Conservation (phyloP, 192 early-diverging fungal genomes). For the Mortierella alpina region DNA sequence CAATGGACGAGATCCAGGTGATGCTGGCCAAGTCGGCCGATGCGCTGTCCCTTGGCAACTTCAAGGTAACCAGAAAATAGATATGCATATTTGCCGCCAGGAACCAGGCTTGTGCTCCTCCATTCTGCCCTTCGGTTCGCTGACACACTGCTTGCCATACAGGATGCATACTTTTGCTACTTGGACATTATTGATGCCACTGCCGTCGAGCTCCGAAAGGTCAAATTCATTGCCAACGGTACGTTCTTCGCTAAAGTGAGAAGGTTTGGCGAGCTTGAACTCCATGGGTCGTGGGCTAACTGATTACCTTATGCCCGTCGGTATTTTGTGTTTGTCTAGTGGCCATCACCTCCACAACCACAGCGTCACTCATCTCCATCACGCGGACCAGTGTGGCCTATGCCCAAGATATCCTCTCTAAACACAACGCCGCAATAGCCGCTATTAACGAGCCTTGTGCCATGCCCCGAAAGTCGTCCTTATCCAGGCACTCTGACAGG, state of each 20-base stretch:
- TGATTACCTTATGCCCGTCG: conserved; percentile 5
- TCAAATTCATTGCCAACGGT: conserved; percentile 71
- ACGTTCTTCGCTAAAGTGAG: conserved; percentile 20
- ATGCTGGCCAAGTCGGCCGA: conserved; percentile 54
- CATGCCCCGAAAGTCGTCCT: conserved; percentile 43
- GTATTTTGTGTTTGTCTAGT: conserved; percentile 26
- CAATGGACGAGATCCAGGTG: conserved; percentile 56
- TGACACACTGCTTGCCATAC: neutral
- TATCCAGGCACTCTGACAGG: conserved; percentile 43
- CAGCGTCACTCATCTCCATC: conserved; percentile 52
- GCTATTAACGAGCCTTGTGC: conserved; percentile 41
- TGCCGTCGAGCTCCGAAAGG: conserved; percentile 57
- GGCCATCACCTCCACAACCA: conserved; percentile 51
- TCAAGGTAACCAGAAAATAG: conserved; percentile 52
- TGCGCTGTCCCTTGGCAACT: conserved; percentile 54
- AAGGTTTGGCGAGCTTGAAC: neutral
- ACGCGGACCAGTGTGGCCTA: conserved; percentile 57
- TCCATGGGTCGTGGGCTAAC: neutral
- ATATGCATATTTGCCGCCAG: neutral
- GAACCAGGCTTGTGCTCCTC: neutral
- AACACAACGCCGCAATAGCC: conserved; percentile 42
- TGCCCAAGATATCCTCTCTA: conserved; percentile 61
- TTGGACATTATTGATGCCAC: conserved; percentile 56
- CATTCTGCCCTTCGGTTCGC: neutral
- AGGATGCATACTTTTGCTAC: conserved; percentile 69